Evolutionary conservation across 192 early-diverging fungal species (phyloP).

Genomic region (Backusella circina): DNA sequence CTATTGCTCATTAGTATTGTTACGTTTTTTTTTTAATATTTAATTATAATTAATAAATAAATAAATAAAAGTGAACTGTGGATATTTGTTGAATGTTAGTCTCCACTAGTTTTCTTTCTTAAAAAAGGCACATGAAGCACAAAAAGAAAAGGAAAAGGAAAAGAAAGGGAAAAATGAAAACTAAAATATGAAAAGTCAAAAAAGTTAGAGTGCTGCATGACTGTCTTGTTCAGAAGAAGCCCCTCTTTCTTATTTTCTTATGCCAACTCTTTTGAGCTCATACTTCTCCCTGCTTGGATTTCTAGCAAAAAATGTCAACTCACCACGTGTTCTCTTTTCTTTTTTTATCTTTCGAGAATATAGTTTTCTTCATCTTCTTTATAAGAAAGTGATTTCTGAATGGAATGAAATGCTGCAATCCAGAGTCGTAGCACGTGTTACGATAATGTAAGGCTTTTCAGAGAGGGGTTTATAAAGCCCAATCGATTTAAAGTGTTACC

Average conservation of each 20-base stretch:
- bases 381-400: background rate
- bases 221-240: slow-evolving; percentile 15
- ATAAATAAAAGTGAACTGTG: background rate
- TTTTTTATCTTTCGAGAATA: background rate
- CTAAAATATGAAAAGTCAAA: background rate
- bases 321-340: background rate
- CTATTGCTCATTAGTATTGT: background rate
- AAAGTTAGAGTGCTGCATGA: slow-evolving; percentile 3
- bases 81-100: background rate
- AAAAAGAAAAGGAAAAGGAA: background rate
- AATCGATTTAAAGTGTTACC: background rate
- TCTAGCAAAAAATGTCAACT: background rate
- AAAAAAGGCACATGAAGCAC: background rate
- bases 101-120: background rate
- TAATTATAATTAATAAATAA: background rate
- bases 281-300: background rate
- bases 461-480: background rate
- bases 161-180: background rate
- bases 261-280: background rate
- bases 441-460: background rate
- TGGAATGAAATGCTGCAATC: background rate
- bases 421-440: background rate
- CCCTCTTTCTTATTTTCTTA: background rate
- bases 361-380: background rate
- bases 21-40: background rate